Percentiles rank a stretch among this genome's conserved stretches.
Conservation (phyloP, 2,329 filamentous ascomycete genomes). For the Conoideocrella luteorostrata region DNA sequence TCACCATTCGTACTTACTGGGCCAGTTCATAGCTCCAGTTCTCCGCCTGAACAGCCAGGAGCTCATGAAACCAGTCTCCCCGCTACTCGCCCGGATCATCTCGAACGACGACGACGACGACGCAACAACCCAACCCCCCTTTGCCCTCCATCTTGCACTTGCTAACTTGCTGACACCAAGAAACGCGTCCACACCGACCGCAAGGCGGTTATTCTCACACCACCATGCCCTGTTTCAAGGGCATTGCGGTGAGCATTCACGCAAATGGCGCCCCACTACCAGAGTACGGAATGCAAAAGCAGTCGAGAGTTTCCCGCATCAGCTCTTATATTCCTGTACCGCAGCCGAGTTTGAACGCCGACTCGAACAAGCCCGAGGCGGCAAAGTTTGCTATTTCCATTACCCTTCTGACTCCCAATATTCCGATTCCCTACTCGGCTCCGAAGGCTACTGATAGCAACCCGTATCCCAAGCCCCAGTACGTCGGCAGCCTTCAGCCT, state of each 20-base stretch:
- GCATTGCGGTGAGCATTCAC: constrained; percentile 97
- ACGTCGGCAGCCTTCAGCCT: constrained; percentile 63
- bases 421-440: constrained; percentile 87
- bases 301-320: constrained; percentile 85
- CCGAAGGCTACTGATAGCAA: constrained; percentile 72
- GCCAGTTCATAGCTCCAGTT: constrained; percentile 12
- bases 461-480: constrained; percentile 73
- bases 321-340: constrained; percentile 97
- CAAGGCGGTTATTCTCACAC: constrained; percentile 12
- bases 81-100: neutral
- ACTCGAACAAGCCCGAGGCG: constrained; percentile 74
- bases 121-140: neutral
- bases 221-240: constrained; percentile 93
- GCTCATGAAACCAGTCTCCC: constrained; percentile 4
- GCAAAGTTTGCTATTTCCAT: constrained; percentile 98
- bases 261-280: constrained; percentile 71
- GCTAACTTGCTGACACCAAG: neutral
- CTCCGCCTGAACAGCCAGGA: constrained; percentile 6
- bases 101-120: constrained; percentile 1
- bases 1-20: constrained; percentile 10
- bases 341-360: constrained; percentile 61
- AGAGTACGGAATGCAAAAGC: constrained; percentile 92
- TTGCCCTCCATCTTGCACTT: neutral
- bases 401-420: constrained; percentile 80
- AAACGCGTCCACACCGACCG: neutral